These are phyloP conservation scores for Sordariomycetes sp. DNA, from an alignment of 2,329 filamentous ascomycete genomes.

Conservation along the genomic window DNA sequence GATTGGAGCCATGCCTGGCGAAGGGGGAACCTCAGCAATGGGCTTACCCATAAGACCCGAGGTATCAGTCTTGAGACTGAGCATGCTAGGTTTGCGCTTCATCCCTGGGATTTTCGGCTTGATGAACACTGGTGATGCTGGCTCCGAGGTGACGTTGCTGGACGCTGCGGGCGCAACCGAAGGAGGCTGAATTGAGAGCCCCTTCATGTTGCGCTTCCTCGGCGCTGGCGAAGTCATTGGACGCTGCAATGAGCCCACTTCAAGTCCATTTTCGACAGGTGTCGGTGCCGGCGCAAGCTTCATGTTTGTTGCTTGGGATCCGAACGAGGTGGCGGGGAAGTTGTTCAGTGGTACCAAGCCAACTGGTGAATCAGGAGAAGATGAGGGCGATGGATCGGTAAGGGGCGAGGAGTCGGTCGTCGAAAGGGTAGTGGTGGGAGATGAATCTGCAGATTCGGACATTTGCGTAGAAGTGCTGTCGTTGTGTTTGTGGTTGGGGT, in stretches of 20 bases:
- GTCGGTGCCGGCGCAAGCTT: too few relatives aligned
- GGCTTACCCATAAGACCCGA: constrained; percentile 41
- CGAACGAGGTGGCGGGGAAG: constrained; percentile 54
- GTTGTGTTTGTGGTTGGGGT: constrained; percentile 57
- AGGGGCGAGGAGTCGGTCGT: constrained; percentile 86
- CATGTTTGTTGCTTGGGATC: constrained; percentile 21
- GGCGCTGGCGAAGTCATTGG: constrained; percentile 62
- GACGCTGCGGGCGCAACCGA: constrained; percentile 25
- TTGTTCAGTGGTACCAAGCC: constrained; percentile 63
- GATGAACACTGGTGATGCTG: constrained; percentile 68
- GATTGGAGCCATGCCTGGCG: constrained; percentile 47
- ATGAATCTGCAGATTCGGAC: constrained; percentile 84
- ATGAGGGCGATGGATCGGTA: constrained; percentile 83
- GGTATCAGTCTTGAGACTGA: constrained; percentile 67
- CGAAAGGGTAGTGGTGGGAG: constrained; percentile 87
- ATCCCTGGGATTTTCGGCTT: constrained; percentile 65
- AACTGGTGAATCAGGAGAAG: constrained; percentile 83
- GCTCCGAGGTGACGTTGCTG: constrained; percentile 49
- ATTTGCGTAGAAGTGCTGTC: constrained; percentile 71
- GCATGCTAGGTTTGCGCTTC: constrained; percentile 66
- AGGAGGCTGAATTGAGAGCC: constrained; percentile 66
- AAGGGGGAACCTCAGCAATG: constrained; percentile 41
- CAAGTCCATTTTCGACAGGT: too few relatives aligned
- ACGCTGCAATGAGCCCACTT: constrained; percentile 33
- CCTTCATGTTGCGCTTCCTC: constrained; percentile 74